Evolutionary conservation across 2,329 filamentous ascomycete genomes (phyloP), one percentile per base, ranked within the genome.

Genomic region (Exophiala oligosperma): DNA sequence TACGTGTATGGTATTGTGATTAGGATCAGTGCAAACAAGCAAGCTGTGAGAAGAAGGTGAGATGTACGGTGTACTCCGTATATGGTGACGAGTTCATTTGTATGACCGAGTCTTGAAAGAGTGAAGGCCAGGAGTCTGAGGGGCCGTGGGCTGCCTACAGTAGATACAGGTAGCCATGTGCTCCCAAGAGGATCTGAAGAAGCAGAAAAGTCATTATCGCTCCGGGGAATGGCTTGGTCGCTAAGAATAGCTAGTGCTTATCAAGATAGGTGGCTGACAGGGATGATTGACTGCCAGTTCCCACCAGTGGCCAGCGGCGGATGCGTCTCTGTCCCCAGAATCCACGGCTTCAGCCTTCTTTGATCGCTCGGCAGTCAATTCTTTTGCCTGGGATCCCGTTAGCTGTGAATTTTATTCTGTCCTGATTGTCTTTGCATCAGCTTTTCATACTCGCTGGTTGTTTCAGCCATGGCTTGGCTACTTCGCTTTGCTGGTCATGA

Each of bases 221-320:
- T 41, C 23, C 26, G 7, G 46, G 23, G 12, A 48, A 29, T 6
- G 46, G 26, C 17, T 17, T 48, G 46, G 46, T 35, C 52, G 29
- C 51, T 61, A 61, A 61, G 56, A 59, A 61, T 61, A 61, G 59
- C 49, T 61, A 61, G 56, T 55, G 59, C 59, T 61, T 61, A 58
- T 55, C 54, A 54, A 24, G 3, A 21, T 43, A 43, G 50, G 56
- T 58, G 57, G 57, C 57, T 59, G 57, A 56, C 35, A 32, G n/a
- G 43, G 41, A 17, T 46, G 26, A 12, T 9, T 17, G 28, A 17
- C 40, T 17, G 24, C 17, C 29, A n/a, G 21, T 24, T 26, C 17
- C 43, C 21, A 23, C 24, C 46, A n/a, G 46, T 29, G 46, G 46
- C 46, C 24, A 32, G 23, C 28, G 26, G 23, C 12, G 23, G 32